Percentiles rank a stretch among this genome's conserved stretches.
Conservation (phyloP, 1,139 yeast genomes). For the Lodderomyces jiufengensis region DNA sequence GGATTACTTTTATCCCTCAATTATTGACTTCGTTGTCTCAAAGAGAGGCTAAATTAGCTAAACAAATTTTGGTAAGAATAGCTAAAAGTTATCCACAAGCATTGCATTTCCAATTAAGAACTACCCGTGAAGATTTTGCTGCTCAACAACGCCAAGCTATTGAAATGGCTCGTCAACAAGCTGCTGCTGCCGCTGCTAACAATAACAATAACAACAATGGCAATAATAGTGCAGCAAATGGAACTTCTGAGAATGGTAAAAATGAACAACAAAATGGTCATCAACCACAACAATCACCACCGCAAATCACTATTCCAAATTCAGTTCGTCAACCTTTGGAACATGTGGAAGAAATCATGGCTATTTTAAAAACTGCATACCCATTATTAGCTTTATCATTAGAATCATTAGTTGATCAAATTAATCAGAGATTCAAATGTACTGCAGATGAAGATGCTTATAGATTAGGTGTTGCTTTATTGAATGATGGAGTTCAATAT, state of each 20-base stretch:
- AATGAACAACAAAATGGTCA: slow-evolving; percentile 3
- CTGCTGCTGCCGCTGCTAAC: slow-evolving; percentile 26
- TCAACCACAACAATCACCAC: slow-evolving; percentile 6
- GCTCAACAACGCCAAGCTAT: slow-evolving; percentile 78
- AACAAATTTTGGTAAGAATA: slow-evolving; percentile 82
- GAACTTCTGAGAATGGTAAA: slow-evolving; percentile 6
- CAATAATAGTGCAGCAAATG: not conserved
- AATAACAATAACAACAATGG: slow-evolving; percentile 20
- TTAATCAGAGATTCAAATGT: slow-evolving; percentile 89
- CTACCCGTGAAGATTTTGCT: slow-evolving; percentile 91
- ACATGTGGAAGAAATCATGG: slow-evolving; percentile 92
- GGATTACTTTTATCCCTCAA: slow-evolving; percentile 97
- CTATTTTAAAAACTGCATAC: slow-evolving; percentile 91
- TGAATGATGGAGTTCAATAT: slow-evolving; percentile 90
- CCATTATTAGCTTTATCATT: slow-evolving; percentile 89
- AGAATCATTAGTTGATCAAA: slow-evolving; percentile 94
- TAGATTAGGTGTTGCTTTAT: slow-evolving; percentile 83
- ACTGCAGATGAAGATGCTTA: slow-evolving; percentile 96
- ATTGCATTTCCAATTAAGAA: slow-evolving; percentile 88
- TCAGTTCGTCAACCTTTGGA: slow-evolving; percentile 77
- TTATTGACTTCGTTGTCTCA: slow-evolving; percentile 85
- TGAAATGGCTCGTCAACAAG: slow-evolving; percentile 37
- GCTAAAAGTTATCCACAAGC: slow-evolving; percentile 98
- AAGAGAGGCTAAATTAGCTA: slow-evolving; percentile 83
- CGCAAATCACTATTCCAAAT: slow-evolving; percentile 12